Evolutionary conservation across 139 green algal genomes (phyloP), one percentile per base, ranked within the genome.

Genomic region (Medakamo hakoo): DNA sequence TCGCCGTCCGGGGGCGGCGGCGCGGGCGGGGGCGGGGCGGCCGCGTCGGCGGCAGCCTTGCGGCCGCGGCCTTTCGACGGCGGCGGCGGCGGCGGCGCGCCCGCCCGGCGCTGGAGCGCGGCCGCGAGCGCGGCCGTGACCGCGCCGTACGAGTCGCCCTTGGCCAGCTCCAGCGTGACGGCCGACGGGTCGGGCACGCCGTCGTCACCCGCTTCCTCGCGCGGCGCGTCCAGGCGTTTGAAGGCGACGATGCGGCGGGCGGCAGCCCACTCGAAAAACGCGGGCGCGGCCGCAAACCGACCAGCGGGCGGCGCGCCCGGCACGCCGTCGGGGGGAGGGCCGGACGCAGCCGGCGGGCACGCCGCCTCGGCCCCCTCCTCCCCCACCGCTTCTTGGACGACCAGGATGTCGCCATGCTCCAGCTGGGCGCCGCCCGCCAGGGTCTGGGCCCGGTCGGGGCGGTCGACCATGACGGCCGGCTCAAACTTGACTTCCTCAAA

Each of bases 401-500:
- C 70, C 9, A 96, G 61, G 62, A 96, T 94, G 74, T 96, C 90
- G 2, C 90, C 90, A 59, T 91, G 63, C 73, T 95, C 76, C 26
- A 95, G 75, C 77, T 87, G 73, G 1, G 59, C 57, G 22, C 27
- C 20, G 40, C n/a, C n/a, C 16, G 56, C 48, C 29, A 84, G 73
- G 5, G n/a, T 29, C 14, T 30, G 49, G 2, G 74, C 26, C 22
- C 89, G 59, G 9, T 27, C 2, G 40, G 16, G 40, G 40, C 40
- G 40, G 5, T 89, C 74, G 26, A 87, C 79, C 78, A 92, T 89
- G 27, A 96, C 76, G 9, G 49, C 69, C 2, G 90, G 90, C 57
- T 93, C 81, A 63, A 77, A 89, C 76, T 95, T 95, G 30, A 97
- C 76, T 78, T 97, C 91, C 82, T 98, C 89, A 49, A 68, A 87